Percentiles rank a stretch among this genome's conserved stretches.
These are phyloP conservation scores for Aristolochia contorta DNA, from an alignment of 164 flowering plant species.

Conservation along the genomic window DNA sequence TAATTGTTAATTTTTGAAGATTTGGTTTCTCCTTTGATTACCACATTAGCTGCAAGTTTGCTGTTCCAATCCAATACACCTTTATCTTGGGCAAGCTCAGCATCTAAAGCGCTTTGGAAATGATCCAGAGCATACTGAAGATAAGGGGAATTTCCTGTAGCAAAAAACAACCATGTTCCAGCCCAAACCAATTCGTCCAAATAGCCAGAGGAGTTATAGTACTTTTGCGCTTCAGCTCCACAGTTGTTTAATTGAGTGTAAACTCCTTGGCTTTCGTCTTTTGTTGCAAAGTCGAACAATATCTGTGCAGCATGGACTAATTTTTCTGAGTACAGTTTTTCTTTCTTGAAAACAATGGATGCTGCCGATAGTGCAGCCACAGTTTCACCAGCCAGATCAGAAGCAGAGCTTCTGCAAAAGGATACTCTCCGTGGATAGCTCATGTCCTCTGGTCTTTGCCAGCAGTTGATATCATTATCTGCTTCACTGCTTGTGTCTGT, in stretches of 20 bases:
- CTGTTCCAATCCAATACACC: conserved; percentile 55
- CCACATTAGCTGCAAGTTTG: conserved; percentile 43
- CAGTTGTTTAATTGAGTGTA: conserved; percentile 34
- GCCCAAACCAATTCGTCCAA: conserved; percentile 60
- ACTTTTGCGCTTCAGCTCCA: conserved; percentile 37
- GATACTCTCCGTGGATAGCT: conserved; percentile 35
- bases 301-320: conserved; percentile 32
- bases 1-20: neutral
- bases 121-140: conserved; percentile 25
- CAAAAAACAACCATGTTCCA: conserved; percentile 49
- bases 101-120: conserved; percentile 19
- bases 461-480: conserved; percentile 36
- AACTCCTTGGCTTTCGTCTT: conserved; percentile 14
- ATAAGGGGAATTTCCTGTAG: conserved; percentile 48
- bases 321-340: conserved; percentile 24
- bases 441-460: conserved; percentile 79
- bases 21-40: conserved; percentile 9
- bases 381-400: conserved; percentile 65
- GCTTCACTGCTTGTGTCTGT: conserved; percentile 7
- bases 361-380: conserved; percentile 64
- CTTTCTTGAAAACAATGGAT: conserved; percentile 48
- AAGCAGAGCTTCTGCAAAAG: conserved; percentile 21
- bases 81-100: conserved; percentile 17
- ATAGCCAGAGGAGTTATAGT: conserved; percentile 47
- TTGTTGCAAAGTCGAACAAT: conserved; percentile 23